Conservation (phyloP, 495 filamentous ascomycete genomes). For the Xylaria intraflava region DNA sequence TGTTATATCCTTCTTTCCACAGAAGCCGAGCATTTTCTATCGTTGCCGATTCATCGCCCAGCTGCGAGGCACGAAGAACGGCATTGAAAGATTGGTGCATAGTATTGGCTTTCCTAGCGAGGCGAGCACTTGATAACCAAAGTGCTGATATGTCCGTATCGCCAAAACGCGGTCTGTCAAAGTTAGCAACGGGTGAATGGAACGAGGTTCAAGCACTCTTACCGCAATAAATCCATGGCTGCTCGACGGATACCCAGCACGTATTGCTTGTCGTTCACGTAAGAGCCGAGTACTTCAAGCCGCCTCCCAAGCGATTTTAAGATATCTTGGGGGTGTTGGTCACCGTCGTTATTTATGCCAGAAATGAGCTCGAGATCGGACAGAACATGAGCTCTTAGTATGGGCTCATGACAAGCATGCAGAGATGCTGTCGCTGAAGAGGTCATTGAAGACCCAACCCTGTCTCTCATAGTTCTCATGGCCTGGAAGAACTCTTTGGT, state of each 20-base stretch:
- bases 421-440: slow-evolving; percentile 69
- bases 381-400: slow-evolving; percentile 80
- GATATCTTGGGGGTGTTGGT: slow-evolving; percentile 39
- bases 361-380: slow-evolving; percentile 80
- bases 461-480: slow-evolving; percentile 59
- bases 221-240: slow-evolving; percentile 69
- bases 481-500: slow-evolving; percentile 48
- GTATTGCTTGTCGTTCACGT: slow-evolving; percentile 87
- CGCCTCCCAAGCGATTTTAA: slow-evolving; percentile 61
- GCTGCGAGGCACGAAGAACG: slow-evolving; percentile 76
- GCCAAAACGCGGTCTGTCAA: slow-evolving; percentile 39
- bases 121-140: slow-evolving; percentile 79
- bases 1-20: slow-evolving; percentile 92
- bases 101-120: slow-evolving; percentile 78
- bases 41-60: slow-evolving; percentile 76
- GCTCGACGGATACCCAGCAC: slow-evolving; percentile 81
- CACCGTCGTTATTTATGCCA: slow-evolving; percentile 33
- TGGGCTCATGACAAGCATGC: slow-evolving; percentile 68
- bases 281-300: slow-evolving; percentile 77
- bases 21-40: slow-evolving; percentile 88
- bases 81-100: slow-evolving; percentile 86
- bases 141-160: slow-evolving; percentile 69
- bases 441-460: slow-evolving; percentile 66
- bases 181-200: slow-evolving; percentile 26
- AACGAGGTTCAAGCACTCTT: slow-evolving; percentile 22